These are phyloP conservation scores for Tulasnella sp. DNA, from an alignment of 768 basidiomycete species.

Conservation along the genomic window DNA sequence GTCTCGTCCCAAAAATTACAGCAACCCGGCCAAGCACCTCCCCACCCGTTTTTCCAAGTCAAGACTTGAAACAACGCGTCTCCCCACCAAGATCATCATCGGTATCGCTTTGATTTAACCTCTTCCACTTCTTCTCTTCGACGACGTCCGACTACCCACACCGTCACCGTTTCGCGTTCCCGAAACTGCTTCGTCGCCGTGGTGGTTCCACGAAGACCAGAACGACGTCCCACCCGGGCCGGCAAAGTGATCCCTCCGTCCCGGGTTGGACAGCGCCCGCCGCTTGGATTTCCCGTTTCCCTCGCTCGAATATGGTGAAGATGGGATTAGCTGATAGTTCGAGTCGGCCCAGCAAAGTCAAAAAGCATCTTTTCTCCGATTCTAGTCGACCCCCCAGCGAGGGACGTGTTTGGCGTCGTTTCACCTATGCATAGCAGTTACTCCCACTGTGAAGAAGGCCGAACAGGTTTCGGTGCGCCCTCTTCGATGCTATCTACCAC, in stretches of 20 bases:
- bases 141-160: background rate
- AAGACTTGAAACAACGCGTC: background rate
- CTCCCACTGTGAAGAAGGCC: too few species aligned
- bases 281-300: background rate
- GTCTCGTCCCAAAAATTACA: background rate
- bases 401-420: background rate
- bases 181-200: background rate
- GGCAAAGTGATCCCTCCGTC: background rate
- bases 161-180: background rate
- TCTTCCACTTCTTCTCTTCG: background rate
- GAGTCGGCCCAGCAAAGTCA: background rate
- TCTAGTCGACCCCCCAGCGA: background rate
- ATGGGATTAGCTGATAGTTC: background rate
- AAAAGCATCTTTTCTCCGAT: background rate
- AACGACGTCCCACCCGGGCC: background rate
- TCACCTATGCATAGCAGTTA: background rate
- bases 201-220: background rate
- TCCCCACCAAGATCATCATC: background rate
- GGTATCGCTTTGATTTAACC: background rate
- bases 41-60: conserved; percentile 4
- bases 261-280: background rate
- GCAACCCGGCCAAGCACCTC: conserved; percentile 21
- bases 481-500: too few species aligned
- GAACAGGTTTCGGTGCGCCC: too few species aligned
- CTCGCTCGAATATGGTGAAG: background rate